These are phyloP conservation scores for Eremothecium cymbalariae DNA, from an alignment of 1,139 yeast species.

Conservation along the genomic window DNA sequence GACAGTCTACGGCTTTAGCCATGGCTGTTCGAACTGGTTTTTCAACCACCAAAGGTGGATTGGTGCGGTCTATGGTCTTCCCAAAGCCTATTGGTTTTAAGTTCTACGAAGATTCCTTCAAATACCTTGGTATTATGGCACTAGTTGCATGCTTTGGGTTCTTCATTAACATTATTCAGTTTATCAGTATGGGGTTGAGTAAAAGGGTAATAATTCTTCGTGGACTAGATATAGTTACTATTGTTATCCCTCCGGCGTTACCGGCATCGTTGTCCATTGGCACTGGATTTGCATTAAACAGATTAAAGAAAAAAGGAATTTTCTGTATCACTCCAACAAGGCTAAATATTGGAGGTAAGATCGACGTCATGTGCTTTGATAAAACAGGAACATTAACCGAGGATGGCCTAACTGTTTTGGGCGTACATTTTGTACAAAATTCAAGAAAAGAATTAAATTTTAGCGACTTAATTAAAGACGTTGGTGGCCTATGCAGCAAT, in stretches of 20 bases:
- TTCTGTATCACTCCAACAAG: slow-evolving; percentile 91
- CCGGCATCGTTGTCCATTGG: slow-evolving; percentile 98
- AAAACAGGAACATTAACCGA: slow-evolving; percentile 97
- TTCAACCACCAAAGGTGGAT: slow-evolving; percentile 91
- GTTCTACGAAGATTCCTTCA: slow-evolving; percentile 88
- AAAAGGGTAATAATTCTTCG: slow-evolving; percentile 66
- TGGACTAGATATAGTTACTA: slow-evolving; percentile 88
- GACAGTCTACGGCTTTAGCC: slow-evolving; percentile 57
- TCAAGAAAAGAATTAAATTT: slow-evolving; percentile 48
- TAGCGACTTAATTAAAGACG: slow-evolving; percentile 38
- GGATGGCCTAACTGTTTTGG: slow-evolving; percentile 89
- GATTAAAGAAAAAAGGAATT: slow-evolving; percentile 60
- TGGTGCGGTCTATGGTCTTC: slow-evolving; percentile 89
- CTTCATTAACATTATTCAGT: slow-evolving; percentile 71
- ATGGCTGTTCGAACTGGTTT: slow-evolving; percentile 86
- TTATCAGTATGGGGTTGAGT: slow-evolving; percentile 66
- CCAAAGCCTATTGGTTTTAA: slow-evolving; percentile 93
- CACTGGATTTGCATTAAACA: slow-evolving; percentile 77
- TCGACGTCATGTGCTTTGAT: slow-evolving; percentile 87
- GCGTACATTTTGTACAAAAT: slow-evolving; percentile 50
- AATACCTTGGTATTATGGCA: slow-evolving; percentile 92
- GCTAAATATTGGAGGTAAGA: slow-evolving; percentile 88
- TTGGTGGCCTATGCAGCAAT: slow-evolving; percentile 30
- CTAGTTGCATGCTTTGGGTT: slow-evolving; percentile 79
- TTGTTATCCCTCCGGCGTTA: slow-evolving; percentile 96